These are phyloP conservation scores for Phytophthora crassamura DNA, from an alignment of 352 stramenopile species.

Conservation along the genomic window DNA sequence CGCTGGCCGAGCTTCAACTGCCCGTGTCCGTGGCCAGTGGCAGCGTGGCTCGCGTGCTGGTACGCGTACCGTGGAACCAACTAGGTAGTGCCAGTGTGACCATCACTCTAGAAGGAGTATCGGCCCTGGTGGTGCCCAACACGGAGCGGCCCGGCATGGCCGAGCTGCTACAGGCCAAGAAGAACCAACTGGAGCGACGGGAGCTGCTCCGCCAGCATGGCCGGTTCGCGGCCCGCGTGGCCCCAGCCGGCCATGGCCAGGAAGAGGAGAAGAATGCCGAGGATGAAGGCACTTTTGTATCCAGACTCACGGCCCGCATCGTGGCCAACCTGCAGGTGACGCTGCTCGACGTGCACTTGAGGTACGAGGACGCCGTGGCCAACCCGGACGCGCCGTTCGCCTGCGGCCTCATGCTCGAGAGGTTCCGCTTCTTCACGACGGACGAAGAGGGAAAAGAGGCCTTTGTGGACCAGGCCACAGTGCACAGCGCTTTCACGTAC, in stretches of 20 bases:
- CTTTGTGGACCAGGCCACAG: slow-evolving; percentile 68
- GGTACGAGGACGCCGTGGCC: slow-evolving; percentile 78
- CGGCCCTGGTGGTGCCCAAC: slow-evolving; percentile 74
- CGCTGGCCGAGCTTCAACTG: slow-evolving; percentile 77
- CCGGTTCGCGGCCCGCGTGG: slow-evolving; percentile 58
- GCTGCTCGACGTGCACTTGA: slow-evolving; percentile 70
- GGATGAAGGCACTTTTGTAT: slow-evolving; percentile 85
- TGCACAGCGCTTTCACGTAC: slow-evolving; percentile 56
- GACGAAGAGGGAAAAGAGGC: slow-evolving; percentile 67
- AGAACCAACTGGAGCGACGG: slow-evolving; percentile 66
- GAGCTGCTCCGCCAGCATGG: slow-evolving; percentile 77
- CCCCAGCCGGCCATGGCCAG: slow-evolving; percentile 11
- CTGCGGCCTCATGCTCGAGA: slow-evolving; percentile 72
- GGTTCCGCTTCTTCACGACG: slow-evolving; percentile 77
- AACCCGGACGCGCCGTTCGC: slow-evolving; percentile 72
- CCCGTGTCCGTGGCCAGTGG: slow-evolving; percentile 71
- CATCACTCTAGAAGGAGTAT: slow-evolving; percentile 75
- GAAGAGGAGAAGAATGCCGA: slow-evolving; percentile 37
- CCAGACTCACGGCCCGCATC: slow-evolving; percentile 75
- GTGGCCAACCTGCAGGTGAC: slow-evolving; percentile 86
- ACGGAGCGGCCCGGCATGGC: slow-evolving; percentile 52
- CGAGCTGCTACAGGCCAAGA: slow-evolving; percentile 64
- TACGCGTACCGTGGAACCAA: slow-evolving; percentile 89
- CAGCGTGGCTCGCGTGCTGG: slow-evolving; percentile 65
- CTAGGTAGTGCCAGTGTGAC: slow-evolving; percentile 80